Evolutionary conservation across 805 yeast genomes (phyloP).

Genomic region (Ogataea methylovora): DNA sequence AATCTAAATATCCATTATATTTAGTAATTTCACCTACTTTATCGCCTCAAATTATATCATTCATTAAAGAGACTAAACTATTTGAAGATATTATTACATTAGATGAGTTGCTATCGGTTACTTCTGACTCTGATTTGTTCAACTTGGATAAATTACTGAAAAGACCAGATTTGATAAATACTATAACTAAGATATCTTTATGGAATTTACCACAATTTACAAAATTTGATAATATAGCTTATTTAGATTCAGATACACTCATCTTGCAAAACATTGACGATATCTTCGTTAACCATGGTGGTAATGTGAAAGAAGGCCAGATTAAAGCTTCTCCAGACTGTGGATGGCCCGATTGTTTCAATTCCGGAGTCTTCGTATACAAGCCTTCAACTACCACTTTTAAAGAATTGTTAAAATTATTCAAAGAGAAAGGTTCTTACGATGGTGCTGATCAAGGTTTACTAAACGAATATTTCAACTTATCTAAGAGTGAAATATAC

Average conservation of each 20-base stretch:
- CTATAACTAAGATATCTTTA: conserved; percentile 42
- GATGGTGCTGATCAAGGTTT: conserved; percentile 95
- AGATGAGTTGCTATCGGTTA: too few relatives aligned
- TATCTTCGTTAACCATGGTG: conserved; percentile 18
- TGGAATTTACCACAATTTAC: conserved; percentile 39
- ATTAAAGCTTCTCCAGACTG: conserved; percentile 64
- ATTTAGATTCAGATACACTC: conserved; percentile 52
- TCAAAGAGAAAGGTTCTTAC: conserved; percentile 31
- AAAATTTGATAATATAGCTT: conserved; percentile 40
- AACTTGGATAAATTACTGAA: conserved; percentile 14
- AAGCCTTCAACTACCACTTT: conserved; percentile 43
- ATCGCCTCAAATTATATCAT: neutral
- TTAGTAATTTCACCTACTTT: conserved; percentile 3
- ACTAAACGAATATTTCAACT: conserved; percentile 62
- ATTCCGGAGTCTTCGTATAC: conserved; percentile 65
- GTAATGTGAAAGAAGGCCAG: conserved; percentile 15
- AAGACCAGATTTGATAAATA: conserved; percentile 23
- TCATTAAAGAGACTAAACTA: conserved; percentile 1
- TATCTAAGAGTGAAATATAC: conserved; percentile 7
- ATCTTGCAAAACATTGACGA: conserved; percentile 32
- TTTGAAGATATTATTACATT: too few relatives aligned
- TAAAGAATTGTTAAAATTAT: conserved; percentile 28
- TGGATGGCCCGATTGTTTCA: conserved; percentile 92
- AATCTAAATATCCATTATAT: conserved; percentile 13
- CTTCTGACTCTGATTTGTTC: too few relatives aligned